phyloP scores from a whole-genome alignment of 2,329 filamentous ascomycete species.

The Cylindrodendrum hubeiense region DNA sequence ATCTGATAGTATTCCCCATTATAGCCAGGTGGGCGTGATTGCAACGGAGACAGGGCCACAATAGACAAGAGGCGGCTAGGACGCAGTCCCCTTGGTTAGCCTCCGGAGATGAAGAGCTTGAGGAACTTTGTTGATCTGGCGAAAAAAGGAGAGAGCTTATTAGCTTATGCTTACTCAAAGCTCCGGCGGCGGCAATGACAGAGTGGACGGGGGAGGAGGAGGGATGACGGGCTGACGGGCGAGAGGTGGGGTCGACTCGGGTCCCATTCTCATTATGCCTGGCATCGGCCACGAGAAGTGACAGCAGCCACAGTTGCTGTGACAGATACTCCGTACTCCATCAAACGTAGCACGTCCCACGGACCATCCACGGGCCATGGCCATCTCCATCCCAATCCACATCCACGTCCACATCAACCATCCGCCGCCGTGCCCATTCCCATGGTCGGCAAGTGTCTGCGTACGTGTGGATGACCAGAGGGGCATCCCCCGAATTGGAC shows the following conservation, averaged over 20 bases:
- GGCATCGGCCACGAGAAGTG: constrained; percentile 24
- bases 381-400: constrained; percentile 24
- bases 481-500: constrained; percentile 30
- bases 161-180: constrained; percentile 46
- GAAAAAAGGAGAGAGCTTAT: constrained; percentile 37
- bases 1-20: constrained; percentile 21
- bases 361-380: constrained; percentile 28
- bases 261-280: constrained; percentile 33
- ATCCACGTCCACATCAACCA: constrained; percentile 16
- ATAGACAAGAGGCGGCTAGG: constrained; percentile 10
- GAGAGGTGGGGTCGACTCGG: constrained; percentile 38
- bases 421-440: constrained; percentile 20
- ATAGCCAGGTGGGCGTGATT: constrained; percentile 20
- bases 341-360: constrained; percentile 39
- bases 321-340: constrained; percentile 3
- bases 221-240: constrained; percentile 35
- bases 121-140: constrained; percentile 35
- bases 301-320: constrained; percentile 29
- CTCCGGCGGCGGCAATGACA: constrained; percentile 36
- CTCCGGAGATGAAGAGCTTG: constrained; percentile 41
- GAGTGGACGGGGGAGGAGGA: constrained; percentile 25
- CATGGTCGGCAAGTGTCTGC: constrained; percentile 24
- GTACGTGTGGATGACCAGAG: constrained; percentile 23
- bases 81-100: constrained; percentile 34
- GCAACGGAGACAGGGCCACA: constrained; percentile 14